These are phyloP conservation scores for Beauveria sp. DNA, from an alignment of 2,329 filamentous ascomycete genomes.

Conservation along the genomic window DNA sequence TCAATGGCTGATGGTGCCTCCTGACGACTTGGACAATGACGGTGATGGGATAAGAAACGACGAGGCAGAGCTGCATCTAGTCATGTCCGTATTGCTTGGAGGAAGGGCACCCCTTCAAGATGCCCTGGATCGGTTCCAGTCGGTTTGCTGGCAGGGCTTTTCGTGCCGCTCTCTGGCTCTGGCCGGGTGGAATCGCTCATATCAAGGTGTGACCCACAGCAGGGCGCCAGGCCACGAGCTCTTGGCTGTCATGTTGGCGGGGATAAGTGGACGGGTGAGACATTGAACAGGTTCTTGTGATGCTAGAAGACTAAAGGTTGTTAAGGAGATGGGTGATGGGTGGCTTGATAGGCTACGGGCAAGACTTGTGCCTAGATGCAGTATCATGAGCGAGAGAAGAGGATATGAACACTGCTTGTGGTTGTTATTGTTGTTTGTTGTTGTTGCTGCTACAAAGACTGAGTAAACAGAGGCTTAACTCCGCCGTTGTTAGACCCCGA, in stretches of 20 bases:
- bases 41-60: too few relatives aligned
- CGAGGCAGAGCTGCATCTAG: background rate
- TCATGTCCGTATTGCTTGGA: background rate
- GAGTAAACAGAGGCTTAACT: background rate
- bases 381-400: too few relatives aligned
- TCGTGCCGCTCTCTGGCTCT: too few relatives aligned
- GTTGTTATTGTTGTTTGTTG: background rate
- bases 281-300: background rate
- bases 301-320: background rate
- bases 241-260: background rate
- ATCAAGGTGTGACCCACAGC: background rate
- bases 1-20: too few relatives aligned
- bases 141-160: background rate
- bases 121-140: background rate
- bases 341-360: too few relatives aligned
- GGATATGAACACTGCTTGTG: background rate
- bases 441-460: background rate
- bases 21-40: too few relatives aligned
- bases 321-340: too few relatives aligned
- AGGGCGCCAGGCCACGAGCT: background rate
- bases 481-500: constrained; percentile 2
- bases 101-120: background rate
- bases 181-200: background rate
- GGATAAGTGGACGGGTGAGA: background rate
- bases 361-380: too few relatives aligned